Conservation (phyloP, 768 basidiomycete species). For the Termitomyces sp. region DNA sequence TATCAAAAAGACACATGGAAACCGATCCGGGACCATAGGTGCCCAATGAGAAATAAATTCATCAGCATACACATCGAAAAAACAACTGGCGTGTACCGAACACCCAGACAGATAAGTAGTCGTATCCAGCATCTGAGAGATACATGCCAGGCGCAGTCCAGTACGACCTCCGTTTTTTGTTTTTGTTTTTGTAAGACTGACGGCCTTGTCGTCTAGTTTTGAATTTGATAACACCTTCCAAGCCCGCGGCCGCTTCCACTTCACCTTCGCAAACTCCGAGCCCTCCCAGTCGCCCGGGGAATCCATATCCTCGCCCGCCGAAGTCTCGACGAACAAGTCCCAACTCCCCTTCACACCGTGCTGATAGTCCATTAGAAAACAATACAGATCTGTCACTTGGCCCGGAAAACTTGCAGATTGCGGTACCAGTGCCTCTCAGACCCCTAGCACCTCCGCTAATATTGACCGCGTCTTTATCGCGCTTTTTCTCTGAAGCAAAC, state of each 20-base stretch:
- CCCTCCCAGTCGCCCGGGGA: constrained; percentile 22
- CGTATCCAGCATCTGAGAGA: constrained; percentile 57
- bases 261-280: constrained; percentile 11
- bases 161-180: not conserved
- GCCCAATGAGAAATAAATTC: constrained; percentile 61
- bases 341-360: too few species aligned
- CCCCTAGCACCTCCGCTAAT: not conserved
- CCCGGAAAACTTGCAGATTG: not conserved
- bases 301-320: constrained; percentile 11
- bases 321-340: not conserved
- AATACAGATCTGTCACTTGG: not conserved
- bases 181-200: not conserved
- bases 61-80: constrained; percentile 58
- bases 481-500: not conserved
- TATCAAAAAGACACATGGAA: constrained; percentile 50
- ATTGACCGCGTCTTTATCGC: not conserved
- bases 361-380: not conserved
- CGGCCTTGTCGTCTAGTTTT: not conserved
- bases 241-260: constrained; percentile 10
- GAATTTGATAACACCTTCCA: constrained; percentile 25
- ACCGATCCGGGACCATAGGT: constrained; percentile 48
- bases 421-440: constrained; percentile 4
- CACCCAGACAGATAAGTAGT: constrained; percentile 59
- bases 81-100: constrained; percentile 49
- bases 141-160: constrained; percentile 37